Conservation (phyloP, 2,329 filamentous ascomycete genomes). For the Colletotrichum nymphaeae region DNA sequence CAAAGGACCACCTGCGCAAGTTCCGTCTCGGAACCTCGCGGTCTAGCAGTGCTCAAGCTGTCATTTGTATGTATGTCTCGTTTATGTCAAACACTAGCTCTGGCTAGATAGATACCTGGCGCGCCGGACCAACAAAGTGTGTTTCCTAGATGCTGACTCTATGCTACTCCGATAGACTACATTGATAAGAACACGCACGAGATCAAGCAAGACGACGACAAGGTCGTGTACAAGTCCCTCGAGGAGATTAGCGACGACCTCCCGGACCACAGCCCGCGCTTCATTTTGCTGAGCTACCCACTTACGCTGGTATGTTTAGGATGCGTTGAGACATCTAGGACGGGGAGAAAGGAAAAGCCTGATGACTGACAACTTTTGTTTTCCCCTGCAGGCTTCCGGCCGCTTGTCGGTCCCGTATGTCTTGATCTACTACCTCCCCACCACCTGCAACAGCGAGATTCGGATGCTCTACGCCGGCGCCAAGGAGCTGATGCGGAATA, state of each 20-base stretch:
- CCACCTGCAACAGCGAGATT: constrained; percentile 86
- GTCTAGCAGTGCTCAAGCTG: constrained; percentile 86
- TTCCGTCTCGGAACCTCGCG: constrained; percentile 93
- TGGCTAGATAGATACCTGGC: background rate
- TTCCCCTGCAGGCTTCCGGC: constrained; percentile 75
- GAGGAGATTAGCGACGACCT: constrained; percentile 87
- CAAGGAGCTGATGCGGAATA: constrained; percentile 95
- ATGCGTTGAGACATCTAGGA: too few species aligned
- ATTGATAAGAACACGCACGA: constrained; percentile 93
- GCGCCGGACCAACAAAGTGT: background rate
- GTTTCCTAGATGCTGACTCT: background rate
- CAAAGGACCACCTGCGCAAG: constrained; percentile 89
- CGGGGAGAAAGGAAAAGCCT: too few species aligned
- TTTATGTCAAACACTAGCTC: background rate
- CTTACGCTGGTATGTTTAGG: constrained; percentile 79
- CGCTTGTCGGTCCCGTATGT: constrained; percentile 92
- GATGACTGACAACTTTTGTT: too few species aligned
- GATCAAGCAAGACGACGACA: constrained; percentile 84
- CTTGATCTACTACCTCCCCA: constrained; percentile 92
- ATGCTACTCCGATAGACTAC: constrained; percentile 69
- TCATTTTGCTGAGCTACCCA: constrained; percentile 90
- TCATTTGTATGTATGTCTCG: constrained; percentile 82
- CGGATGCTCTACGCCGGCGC: constrained; percentile 96
- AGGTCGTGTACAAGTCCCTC: constrained; percentile 82
- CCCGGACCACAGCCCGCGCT: constrained; percentile 91